Evolutionary conservation across 2,329 filamentous ascomycete genomes (phyloP), one percentile per base, ranked within the genome.

Genomic region (Claviceps sp.): DNA sequence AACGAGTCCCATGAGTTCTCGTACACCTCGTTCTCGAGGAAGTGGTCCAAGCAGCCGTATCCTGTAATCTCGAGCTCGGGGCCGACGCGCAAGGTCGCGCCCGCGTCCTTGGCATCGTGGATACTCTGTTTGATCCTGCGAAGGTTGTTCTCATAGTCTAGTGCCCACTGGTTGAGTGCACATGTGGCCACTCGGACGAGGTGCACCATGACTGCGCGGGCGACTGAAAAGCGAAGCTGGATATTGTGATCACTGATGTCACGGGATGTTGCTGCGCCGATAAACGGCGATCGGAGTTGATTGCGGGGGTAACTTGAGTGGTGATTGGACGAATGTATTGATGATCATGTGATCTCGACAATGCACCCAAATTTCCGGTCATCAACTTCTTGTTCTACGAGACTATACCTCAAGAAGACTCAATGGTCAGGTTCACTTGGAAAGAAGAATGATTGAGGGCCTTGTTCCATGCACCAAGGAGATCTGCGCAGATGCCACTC

Each of bases 51-150:
- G 41, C 46, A 51, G 30, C 45, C 54, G 52, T 71, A 65, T 22
- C 59, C 60, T 3, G 54, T 56, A 8, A 65, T 70, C 60, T 77
- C 74, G 17, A 76, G 66, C 79, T 72, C 52, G 2, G 75, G 79
- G 3, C 79, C 78, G 2, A 77, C 74, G 50, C 82, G 73, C n/a
- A 86, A 65, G 10, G 72, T 76, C n/a, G 82, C 82, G 26, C 80
- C 78, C 3, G 72, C 71, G 47, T 68, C 69, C 64, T 85, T 86
- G 17, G 83, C 81, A 26, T 67, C 58, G 39, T 67, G 70, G 58
- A 86, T 81, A 52, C 77, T 81, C 62, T 84, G 72, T 17, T 82
- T 73, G 56, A 87, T 85, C 17, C 84, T 72, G 48, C 75, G 71
- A 2, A 72, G 65, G 60, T 87, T 87, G 40, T 81, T 82, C 56